Evolutionary conservation across 345 rosid genomes (phyloP), one percentile per base, ranked within the genome.

Genomic region (Nephelium lappaceum): DNA sequence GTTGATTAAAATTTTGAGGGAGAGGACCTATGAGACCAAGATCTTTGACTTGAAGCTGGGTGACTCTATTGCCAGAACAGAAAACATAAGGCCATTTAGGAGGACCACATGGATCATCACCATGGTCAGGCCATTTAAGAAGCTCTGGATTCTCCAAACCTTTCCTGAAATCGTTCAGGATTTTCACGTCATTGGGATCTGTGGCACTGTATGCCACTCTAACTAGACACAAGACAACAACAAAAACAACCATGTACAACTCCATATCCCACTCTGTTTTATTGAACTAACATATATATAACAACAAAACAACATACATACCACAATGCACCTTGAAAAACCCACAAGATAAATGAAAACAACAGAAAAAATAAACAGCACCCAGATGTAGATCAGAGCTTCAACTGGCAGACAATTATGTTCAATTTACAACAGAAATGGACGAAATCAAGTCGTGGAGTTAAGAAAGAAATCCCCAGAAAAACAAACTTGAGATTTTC

Each of bases 61-160:
- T 73, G 51, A 85, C 78, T 72, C 91, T 82, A 23, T 77, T 83
- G 45, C 82, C 76, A 47, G 88, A 81, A 67, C 91, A 88, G 75
- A 81, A 88, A 27, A 88, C 86, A 36, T 81, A 83, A 71, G 89
- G 86, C 89, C 91, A 88, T 36, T 69, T 47, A 60, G 91, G 91
- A 74, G 88, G 83, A 45, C 91, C 91, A 74, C 91, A 88, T 0
- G 91, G 91, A 73, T 86, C 86, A 57, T 83, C 75, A 38, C 88
- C 86, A 27, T 60, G 63, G 5, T 19, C 79, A 2, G 91, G 91
- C 91, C 91, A 88, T 65, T 77, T 79, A 18, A 88, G 85, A 41
- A 86, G 83, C 86, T 86, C 89, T 19, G 91, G 88, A 72, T 88
- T 88, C 19, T 88, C 82, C 82, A 88, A 72, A 15, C 88, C 89